Conservation (phyloP, 108 stramenopile species). For the Schizochytrium sp. region DNA sequence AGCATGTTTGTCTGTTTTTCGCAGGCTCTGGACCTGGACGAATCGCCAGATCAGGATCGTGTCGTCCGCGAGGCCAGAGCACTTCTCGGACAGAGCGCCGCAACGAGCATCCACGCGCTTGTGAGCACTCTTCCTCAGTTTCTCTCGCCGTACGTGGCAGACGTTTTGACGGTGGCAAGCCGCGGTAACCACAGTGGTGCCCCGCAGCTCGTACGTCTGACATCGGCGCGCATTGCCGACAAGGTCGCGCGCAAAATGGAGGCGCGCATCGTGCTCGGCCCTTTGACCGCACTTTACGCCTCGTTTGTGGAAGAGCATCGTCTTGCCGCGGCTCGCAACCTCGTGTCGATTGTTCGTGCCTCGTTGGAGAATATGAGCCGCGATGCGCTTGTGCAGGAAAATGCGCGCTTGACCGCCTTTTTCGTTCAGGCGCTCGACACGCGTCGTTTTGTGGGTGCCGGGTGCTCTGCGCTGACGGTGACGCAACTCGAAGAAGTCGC, state of each 20-base stretch:
- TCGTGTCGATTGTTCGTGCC: background rate
- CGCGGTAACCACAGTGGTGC: background rate
- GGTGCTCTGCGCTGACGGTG: background rate
- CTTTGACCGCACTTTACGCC: background rate
- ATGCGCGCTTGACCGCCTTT: background rate
- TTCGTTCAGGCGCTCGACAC: background rate
- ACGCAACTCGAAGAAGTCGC: background rate
- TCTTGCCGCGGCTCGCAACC: background rate
- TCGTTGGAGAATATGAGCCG: background rate
- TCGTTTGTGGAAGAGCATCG: background rate
- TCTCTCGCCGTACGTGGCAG: conserved; percentile 4
- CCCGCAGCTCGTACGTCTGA: background rate
- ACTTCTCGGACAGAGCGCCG: background rate
- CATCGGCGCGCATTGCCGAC: background rate
- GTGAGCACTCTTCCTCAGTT: background rate
- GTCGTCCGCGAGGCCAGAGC: background rate
- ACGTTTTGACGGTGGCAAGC: background rate
- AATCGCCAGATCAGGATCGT: background rate
- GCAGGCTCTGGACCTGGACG: background rate
- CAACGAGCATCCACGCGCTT: background rate
- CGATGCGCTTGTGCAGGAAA: background rate
- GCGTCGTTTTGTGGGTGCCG: background rate
- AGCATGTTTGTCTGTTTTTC: background rate
- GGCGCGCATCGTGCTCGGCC: background rate
- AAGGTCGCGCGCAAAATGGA: background rate